Evolutionary conservation across 805 yeast genomes (phyloP), one percentile per base, ranked within the genome.

Genomic region (Phaffomyces antillensis): DNA sequence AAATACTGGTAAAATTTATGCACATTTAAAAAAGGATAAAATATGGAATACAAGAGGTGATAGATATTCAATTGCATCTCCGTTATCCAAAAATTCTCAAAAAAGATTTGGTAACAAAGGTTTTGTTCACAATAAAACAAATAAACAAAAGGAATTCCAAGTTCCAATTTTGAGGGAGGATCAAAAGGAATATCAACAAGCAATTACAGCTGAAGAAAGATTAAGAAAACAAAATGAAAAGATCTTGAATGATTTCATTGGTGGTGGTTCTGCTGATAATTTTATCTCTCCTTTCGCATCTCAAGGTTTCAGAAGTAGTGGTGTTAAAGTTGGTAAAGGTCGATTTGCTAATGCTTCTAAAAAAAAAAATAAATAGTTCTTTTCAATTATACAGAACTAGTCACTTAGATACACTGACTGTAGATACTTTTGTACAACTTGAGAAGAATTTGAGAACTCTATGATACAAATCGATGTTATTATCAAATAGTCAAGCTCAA

Each of bases 41-140:
- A 90, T 87, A 67, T 93, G 99, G 99, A 81, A 81, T 55, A 85
- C 77, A 45, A 75, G 95, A 55, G 99, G 99, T 45, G 83, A 86
- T 54, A 73, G 75, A 44, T 93, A 77, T 65, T 77, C 91, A 2
- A 55, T 91, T 38, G 83, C 97, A 1, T 83, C 87, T n/a, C 99
- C 99, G 15, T 75, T 84, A 51, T 83, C 95, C 47, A 86, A 83
- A 57, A 79, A 79, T 54, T 76, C 83, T n/a, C 70, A 70, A 40
- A 83, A 84, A 59, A 75, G 74, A 52, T 75, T 75, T 54, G 96
- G 96, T 36, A 84, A 84, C 54, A 88, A 82, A 42, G 90, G 90
- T 6, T 81, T 72, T 62, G 89, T 83, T 52, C 91, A 89, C 55
- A 76, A 75, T 55, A 82, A 81, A 49, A 72, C 77, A 36, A 76